Percentiles rank a stretch among this genome's conserved stretches.
phyloP scores from a whole-genome alignment of 192 early-diverging fungal species.

The Coemansia reversa region DNA sequence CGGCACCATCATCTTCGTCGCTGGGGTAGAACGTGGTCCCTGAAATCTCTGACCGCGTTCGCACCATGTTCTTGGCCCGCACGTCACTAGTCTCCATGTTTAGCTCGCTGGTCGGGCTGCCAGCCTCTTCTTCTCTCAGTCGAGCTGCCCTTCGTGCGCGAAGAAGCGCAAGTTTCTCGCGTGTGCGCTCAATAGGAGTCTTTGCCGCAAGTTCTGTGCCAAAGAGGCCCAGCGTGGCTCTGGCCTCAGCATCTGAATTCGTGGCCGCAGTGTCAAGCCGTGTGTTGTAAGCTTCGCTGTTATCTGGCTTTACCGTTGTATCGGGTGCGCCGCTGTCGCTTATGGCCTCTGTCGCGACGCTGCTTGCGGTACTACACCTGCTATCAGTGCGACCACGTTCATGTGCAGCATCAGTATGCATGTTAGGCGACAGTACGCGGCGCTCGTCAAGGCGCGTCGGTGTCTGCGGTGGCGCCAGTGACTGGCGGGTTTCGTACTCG shows the following conservation, averaged over 20 bases:
- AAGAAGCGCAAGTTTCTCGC: conserved; percentile 17
- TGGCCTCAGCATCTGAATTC: conserved; percentile 1
- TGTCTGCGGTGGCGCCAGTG: conserved; percentile 22
- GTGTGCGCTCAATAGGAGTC: conserved; percentile 8
- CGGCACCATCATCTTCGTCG: conserved; percentile 4
- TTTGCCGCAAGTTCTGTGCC: background rate
- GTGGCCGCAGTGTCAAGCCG: conserved; percentile 25
- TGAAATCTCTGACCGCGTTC: conserved; percentile 14
- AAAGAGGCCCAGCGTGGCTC: too few relatives aligned
- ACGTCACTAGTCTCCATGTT: background rate
- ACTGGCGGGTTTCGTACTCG: conserved; percentile 16
- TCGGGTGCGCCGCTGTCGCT: background rate
- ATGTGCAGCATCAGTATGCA: conserved; percentile 1
- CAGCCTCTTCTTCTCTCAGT: conserved; percentile 19
- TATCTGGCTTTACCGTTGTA: background rate
- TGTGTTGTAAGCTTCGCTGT: conserved; percentile 8
- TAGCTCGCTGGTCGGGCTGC: background rate
- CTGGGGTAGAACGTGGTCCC: conserved; percentile 11
- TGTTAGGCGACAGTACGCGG: background rate
- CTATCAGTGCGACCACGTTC: background rate
- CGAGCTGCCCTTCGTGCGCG: conserved; percentile 34
- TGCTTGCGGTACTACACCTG: conserved; percentile 33
- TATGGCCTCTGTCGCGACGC: background rate
- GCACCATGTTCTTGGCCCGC: background rate
- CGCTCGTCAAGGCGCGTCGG: conserved; percentile 27